Evolutionary conservation across 805 yeast species (phyloP).

Genomic region (Saturnispora quitensis): DNA sequence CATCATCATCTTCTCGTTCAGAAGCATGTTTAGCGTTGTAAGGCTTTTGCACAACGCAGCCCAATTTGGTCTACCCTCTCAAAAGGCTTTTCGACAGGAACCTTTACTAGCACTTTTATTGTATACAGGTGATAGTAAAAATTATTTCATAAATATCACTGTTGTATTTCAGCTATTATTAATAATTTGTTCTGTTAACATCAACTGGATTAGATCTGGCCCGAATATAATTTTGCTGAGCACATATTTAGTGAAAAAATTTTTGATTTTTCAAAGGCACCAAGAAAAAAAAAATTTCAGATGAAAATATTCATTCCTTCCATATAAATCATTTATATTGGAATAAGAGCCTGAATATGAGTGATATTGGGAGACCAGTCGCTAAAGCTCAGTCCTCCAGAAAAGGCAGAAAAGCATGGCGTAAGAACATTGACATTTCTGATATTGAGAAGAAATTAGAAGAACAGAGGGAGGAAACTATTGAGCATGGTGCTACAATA

Average conservation of each 20-base stretch:
- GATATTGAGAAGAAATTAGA: conserved; percentile 70
- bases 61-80: too few relatives aligned
- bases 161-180: too few relatives aligned
- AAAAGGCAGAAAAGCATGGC: conserved; percentile 89
- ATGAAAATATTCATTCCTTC: neutral
- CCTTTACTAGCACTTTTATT: too few relatives aligned
- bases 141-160: too few relatives aligned
- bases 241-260: neutral
- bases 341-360: conserved; percentile 15
- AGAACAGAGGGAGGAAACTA: conserved; percentile 52
- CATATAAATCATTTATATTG: neutral
- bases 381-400: conserved; percentile 68
- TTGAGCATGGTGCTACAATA: conserved; percentile 36
- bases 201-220: neutral
- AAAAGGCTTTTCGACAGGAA: too few relatives aligned
- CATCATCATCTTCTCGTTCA: too few relatives aligned
- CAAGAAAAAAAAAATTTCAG: neutral
- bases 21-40: too few relatives aligned
- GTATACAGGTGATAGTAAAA: too few relatives aligned
- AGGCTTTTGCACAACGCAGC: too few relatives aligned
- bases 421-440: conserved; percentile 80
- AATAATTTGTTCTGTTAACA: too few relatives aligned
- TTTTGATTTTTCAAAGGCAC: neutral
- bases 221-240: neutral
- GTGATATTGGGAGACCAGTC: conserved; percentile 38